These are phyloP conservation scores for Amanita thiersii DNA, from an alignment of 768 basidiomycete species.

Conservation along the genomic window DNA sequence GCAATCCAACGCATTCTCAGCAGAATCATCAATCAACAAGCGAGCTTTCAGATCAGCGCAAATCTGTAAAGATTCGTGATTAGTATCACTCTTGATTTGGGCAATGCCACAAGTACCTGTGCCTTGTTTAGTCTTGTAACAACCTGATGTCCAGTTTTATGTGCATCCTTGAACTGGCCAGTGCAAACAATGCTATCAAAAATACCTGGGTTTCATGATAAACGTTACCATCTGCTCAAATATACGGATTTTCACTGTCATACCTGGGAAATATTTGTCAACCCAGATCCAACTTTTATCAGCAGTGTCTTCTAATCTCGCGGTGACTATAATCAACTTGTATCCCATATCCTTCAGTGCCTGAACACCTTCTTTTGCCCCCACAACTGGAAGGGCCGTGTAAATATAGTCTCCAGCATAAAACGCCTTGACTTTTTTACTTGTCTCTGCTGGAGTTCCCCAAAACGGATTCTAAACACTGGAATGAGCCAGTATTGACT, in stretches of 20 bases:
- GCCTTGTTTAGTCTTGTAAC: slow-evolving; percentile 60
- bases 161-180: slow-evolving; percentile 55
- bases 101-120: slow-evolving; percentile 30
- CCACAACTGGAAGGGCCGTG: slow-evolving; percentile 44
- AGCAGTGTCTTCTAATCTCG: slow-evolving; percentile 47
- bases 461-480: slow-evolving; percentile 43
- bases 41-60: slow-evolving; percentile 55
- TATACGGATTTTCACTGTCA: slow-evolving; percentile 10
- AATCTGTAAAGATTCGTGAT: slow-evolving; percentile 34
- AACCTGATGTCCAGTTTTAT: slow-evolving; percentile 35
- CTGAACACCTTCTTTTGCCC: slow-evolving; percentile 51
- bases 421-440: slow-evolving; percentile 49
- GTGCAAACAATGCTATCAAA: slow-evolving; percentile 65
- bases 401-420: slow-evolving; percentile 44
- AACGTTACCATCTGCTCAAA: not conserved
- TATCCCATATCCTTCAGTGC: slow-evolving; percentile 56
- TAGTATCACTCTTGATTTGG: not conserved
- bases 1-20: slow-evolving; percentile 68
- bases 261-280: slow-evolving; percentile 55
- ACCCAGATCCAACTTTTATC: slow-evolving; percentile 63
- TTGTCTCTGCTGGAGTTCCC: slow-evolving; percentile 53
- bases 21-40: slow-evolving; percentile 72
- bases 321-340: slow-evolving; percentile 67
- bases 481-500: not conserved
- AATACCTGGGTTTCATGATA: slow-evolving; percentile 21